phyloP scores from a whole-genome alignment of 202 grass and related monocot species.

The Cymbopogon flexuosus region DNA sequence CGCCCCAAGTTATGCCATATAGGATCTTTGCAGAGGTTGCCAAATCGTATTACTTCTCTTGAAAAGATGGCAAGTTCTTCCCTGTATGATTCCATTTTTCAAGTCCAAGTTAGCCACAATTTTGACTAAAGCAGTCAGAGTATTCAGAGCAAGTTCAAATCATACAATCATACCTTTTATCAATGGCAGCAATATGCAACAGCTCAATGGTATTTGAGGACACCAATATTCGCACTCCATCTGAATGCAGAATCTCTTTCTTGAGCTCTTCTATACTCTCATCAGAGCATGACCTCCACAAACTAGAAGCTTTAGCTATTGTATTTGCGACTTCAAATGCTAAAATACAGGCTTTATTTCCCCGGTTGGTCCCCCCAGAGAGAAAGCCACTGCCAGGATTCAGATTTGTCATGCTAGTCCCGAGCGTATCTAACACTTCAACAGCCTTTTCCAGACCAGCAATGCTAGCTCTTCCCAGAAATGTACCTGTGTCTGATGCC shows the following conservation, averaged over 20 bases:
- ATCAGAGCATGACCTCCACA: slow-evolving; percentile 78
- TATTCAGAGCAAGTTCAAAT: not conserved
- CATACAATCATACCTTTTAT: slow-evolving; percentile 65
- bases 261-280: slow-evolving; percentile 71
- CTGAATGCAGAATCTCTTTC: slow-evolving; percentile 74
- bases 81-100: slow-evolving; percentile 53
- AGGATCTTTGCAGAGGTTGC: slow-evolving; percentile 86
- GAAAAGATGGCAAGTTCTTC: slow-evolving; percentile 78
- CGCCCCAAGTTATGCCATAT: slow-evolving; percentile 90
- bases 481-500: slow-evolving; percentile 70
- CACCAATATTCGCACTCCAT: slow-evolving; percentile 74
- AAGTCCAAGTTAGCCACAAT: slow-evolving; percentile 13
- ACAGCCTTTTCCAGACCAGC: slow-evolving; percentile 81
- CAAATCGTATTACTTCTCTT: slow-evolving; percentile 91
- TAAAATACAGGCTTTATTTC: slow-evolving; percentile 69
- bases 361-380: slow-evolving; percentile 49
- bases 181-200: slow-evolving; percentile 60
- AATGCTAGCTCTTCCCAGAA: slow-evolving; percentile 70
- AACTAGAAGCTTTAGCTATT: slow-evolving; percentile 68
- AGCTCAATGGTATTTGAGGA: slow-evolving; percentile 61
- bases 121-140: not conserved
- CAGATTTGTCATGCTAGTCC: slow-evolving; percentile 81
- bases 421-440: slow-evolving; percentile 78
- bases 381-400: slow-evolving; percentile 83
- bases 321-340: slow-evolving; percentile 97